Conservation (phyloP, 352 stramenopile species). For the Phytophthora quininea region DNA sequence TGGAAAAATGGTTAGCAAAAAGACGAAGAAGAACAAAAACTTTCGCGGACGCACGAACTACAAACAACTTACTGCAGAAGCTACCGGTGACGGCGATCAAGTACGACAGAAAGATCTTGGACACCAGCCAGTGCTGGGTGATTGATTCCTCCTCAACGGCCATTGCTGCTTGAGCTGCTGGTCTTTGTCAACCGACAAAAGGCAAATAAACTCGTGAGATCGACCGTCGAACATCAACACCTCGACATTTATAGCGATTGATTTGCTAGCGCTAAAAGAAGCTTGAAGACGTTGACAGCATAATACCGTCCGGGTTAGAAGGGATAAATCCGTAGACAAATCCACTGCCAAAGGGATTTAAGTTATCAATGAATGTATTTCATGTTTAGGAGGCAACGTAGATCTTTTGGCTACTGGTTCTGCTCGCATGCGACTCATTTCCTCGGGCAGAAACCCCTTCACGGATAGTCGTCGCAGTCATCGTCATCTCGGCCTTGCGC, state of each 20-base stretch:
- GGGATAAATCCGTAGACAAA: too few relatives aligned
- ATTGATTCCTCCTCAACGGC: conserved; percentile 16
- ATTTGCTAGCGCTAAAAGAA: too few relatives aligned
- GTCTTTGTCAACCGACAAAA: background rate
- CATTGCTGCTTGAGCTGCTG: conserved; percentile 10
- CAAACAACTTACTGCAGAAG: conserved; percentile 51
- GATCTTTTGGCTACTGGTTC: conserved; percentile 20
- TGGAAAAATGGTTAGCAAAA: background rate
- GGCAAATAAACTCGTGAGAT: too few relatives aligned
- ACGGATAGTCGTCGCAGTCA: conserved; percentile 19
- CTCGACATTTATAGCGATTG: too few relatives aligned
- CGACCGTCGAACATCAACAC: too few relatives aligned
- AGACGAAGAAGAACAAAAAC: background rate
- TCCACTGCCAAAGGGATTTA: too few relatives aligned
- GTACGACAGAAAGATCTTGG: conserved; percentile 56
- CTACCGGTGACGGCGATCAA: conserved; percentile 60
- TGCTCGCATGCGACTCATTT: conserved; percentile 5
- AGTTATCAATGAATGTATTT: too few relatives aligned
- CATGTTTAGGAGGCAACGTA: conserved; percentile 5
- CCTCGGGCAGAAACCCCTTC: conserved; percentile 21
- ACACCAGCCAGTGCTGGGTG: conserved; percentile 48
- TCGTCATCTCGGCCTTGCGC: conserved; percentile 29
- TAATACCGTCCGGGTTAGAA: too few relatives aligned
- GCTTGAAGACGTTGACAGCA: too few relatives aligned
- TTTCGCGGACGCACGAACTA: too few relatives aligned